Percentiles rank a stretch among this genome's conserved stretches.
phyloP scores from a whole-genome alignment of 371 early-diverging fungal genomes.

The Circinella minor region DNA sequence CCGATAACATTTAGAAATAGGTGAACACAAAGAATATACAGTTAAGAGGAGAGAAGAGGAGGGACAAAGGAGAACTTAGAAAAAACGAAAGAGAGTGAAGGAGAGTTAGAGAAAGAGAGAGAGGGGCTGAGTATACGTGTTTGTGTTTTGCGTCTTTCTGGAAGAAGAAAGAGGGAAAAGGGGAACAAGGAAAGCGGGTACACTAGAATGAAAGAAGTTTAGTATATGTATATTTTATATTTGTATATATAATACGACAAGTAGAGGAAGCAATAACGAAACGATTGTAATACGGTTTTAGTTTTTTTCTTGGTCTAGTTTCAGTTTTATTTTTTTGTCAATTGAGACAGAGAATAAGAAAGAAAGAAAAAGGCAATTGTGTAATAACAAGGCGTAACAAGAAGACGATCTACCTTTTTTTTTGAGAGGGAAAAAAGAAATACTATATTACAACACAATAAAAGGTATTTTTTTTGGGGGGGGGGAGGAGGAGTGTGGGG shows the following conservation, averaged over 20 bases:
- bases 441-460: neutral
- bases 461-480: neutral
- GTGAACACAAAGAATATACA: neutral
- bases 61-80: constrained; percentile 3
- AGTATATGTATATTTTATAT: too few species aligned
- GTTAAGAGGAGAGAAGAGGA: constrained; percentile 2
- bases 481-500: neutral
- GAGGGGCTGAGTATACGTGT: neutral
- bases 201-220: too few species aligned
- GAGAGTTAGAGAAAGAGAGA: neutral
- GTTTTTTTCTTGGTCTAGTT: too few species aligned
- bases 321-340: too few species aligned
- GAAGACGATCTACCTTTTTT: too few species aligned
- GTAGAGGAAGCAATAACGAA: too few species aligned
- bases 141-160: neutral
- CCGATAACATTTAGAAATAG: neutral
- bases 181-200: neutral
- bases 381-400: neutral
- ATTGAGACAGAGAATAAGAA: neutral
- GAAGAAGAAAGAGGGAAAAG: neutral
- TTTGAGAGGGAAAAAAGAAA: too few species aligned
- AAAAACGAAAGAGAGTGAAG: neutral
- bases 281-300: too few species aligned
- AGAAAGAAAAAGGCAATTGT: too few species aligned
- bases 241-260: too few species aligned